Percentiles rank a stretch among this genome's conserved stretches.
phyloP scores from a whole-genome alignment of 257 asterid genomes.

The Rauvolfia tetraphylla region DNA sequence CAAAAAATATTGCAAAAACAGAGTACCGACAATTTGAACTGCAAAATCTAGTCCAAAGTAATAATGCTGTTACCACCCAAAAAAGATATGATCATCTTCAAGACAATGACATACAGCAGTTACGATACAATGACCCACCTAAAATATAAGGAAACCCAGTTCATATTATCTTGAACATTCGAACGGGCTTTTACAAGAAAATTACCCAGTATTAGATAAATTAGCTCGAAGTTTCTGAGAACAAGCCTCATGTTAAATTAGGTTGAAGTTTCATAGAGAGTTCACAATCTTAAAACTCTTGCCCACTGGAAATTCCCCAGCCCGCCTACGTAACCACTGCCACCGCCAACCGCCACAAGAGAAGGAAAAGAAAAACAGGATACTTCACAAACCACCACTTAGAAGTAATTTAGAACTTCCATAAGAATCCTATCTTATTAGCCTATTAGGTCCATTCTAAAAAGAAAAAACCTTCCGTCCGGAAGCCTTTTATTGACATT shows the following conservation, averaged over 20 bases:
- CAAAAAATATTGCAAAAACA: not conserved
- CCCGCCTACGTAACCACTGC: not conserved
- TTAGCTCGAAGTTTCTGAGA: not conserved
- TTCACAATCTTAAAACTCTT: not conserved
- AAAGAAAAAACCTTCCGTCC: not conserved
- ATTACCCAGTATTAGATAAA: not conserved
- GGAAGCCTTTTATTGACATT: too few species aligned
- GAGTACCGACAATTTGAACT: not conserved
- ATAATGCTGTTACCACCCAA: not conserved
- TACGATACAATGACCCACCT: not conserved
- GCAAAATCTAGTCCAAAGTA: too few species aligned
- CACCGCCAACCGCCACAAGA: not conserved
- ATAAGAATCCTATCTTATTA: not conserved
- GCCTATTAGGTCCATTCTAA: not conserved
- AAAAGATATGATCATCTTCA: not conserved
- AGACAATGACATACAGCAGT: not conserved
- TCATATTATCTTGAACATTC: not conserved
- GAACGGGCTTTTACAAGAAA: not conserved
- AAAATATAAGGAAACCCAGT: not conserved
- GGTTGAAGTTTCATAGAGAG: not conserved
- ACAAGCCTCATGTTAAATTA: not conserved
- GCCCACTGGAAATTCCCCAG: not conserved
- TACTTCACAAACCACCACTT: not conserved
- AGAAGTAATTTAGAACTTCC: not conserved
- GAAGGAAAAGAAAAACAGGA: not conserved